Evolutionary conservation across 1,139 yeast species (phyloP), one percentile per base, ranked within the genome.

Genomic region (Groenewaldozyma auringiensis): DNA sequence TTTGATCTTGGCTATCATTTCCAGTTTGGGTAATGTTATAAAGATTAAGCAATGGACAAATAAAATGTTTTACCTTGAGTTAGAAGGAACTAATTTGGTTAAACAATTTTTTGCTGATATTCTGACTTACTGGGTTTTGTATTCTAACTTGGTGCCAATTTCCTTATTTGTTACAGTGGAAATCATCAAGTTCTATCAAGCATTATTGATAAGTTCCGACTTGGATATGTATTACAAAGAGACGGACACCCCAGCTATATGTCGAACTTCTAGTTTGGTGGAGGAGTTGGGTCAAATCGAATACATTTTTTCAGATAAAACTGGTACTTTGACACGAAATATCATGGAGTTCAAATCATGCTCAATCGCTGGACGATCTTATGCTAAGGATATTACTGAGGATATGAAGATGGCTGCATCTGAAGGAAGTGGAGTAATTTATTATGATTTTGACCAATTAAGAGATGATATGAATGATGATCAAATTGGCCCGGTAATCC

Each of bases 201-300:
- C 97, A 0, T 85, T 74, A 58, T 79, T 92, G 79, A 94, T 92
- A 56, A 84, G 94, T 2, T 86, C 95, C 43, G 98, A 92, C 64
- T 72, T 94, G 53, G 99, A 92, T 63, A 78, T 92, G 81, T 94
- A 94, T 62, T 78, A 85, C 57, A 89, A 79, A 53, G 83, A 77
- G 49, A 76, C 88, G 0, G 97, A 92, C 58, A 88, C 96, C 0
- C 97, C 98, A 1, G 84, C 96, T 0, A 89, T 89, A 6, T 96
- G 94, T 27, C 74, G 98, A 53, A 92, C 98, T 0, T 92, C 97
- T 1, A 83, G 95, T 17, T 72, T 92, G 55, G 98, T 92, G 9
- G 99, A 92, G 65, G 98, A 92, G 59, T 71, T 92, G 53, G 98
- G 98, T 21, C 98, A 92, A 64, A 88, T 92, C 56, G 94, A 89